Conservation (phyloP, 169 alveolate genomes). For the Plasmodium gaboni region DNA sequence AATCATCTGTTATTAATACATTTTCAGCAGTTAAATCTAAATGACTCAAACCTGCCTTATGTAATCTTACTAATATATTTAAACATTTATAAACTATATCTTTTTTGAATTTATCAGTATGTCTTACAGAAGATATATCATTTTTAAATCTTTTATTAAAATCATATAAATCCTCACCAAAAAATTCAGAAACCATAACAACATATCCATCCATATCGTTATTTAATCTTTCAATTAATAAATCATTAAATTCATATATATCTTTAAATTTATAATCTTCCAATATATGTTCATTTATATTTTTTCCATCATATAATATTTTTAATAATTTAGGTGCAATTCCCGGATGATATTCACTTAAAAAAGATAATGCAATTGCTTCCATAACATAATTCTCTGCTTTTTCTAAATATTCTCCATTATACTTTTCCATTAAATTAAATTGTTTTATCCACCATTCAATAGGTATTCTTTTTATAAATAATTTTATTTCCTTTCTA, state of each 20-base stretch:
- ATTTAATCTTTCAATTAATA: conserved; percentile 23
- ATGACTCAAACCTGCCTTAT: too few species aligned
- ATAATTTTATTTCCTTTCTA: conserved; percentile 57
- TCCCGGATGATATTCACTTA: conserved; percentile 63
- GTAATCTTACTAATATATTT: too few species aligned
- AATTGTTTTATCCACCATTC: conserved; percentile 84
- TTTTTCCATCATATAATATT: conserved; percentile 73
- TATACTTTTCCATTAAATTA: conserved; percentile 78
- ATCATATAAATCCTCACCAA: conserved; percentile 81
- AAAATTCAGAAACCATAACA: conserved; percentile 79
- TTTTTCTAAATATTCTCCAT: conserved; percentile 85
- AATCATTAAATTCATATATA: conserved; percentile 45
- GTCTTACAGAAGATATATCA: conserved; percentile 29
- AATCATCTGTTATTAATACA: too few species aligned
- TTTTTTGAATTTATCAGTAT: too few species aligned
- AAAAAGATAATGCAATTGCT: conserved; percentile 84
- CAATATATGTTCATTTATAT: too few species aligned
- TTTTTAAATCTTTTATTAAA: conserved; percentile 65
- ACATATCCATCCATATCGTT: conserved; percentile 77
- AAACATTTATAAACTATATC: too few species aligned
- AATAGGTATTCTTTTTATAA: conserved; percentile 84
- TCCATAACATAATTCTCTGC: conserved; percentile 88
- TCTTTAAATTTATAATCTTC: conserved; percentile 11
- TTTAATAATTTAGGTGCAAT: conserved; percentile 81
- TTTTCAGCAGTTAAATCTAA: too few species aligned